Conservation (phyloP, 2,329 filamentous ascomycete genomes). For the Fusarium virguliforme region DNA sequence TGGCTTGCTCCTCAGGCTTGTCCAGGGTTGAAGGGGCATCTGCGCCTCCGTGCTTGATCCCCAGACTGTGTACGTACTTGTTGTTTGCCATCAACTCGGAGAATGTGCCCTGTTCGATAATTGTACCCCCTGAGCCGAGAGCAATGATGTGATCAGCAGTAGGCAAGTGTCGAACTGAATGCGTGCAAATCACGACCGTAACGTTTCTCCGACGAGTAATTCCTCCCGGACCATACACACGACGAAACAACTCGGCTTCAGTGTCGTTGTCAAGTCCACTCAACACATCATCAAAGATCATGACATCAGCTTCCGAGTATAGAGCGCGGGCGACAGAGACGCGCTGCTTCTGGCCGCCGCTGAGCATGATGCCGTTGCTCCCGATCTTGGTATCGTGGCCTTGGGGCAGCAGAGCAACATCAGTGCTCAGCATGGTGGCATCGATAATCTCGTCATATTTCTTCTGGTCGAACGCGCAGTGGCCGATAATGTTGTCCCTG, state of each 20-base stretch:
- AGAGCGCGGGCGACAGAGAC: slow-evolving; percentile 62
- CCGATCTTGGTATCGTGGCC: slow-evolving; percentile 60
- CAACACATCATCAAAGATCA: slow-evolving; percentile 65
- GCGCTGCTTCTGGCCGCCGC: slow-evolving; percentile 61
- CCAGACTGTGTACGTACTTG: slow-evolving; percentile 59
- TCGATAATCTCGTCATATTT: slow-evolving; percentile 57
- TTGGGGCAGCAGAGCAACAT: slow-evolving; percentile 53
- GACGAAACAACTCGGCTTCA: slow-evolving; percentile 60
- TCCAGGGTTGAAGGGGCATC: slow-evolving; percentile 9
- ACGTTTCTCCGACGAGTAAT: slow-evolving; percentile 57
- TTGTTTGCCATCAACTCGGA: slow-evolving; percentile 51
- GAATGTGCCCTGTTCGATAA: slow-evolving; percentile 61
- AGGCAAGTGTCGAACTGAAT: slow-evolving; percentile 54
- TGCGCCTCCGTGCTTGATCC: slow-evolving; percentile 48
- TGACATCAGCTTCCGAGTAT: slow-evolving; percentile 58
- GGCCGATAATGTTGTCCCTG: slow-evolving; percentile 59
- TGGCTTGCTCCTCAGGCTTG: not conserved
- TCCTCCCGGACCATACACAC: slow-evolving; percentile 60
- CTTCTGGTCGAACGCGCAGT: slow-evolving; percentile 50
- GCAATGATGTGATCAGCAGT: slow-evolving; percentile 65
- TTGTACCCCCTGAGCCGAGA: slow-evolving; percentile 58
- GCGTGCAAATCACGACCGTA: slow-evolving; percentile 61
- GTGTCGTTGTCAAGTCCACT: slow-evolving; percentile 64
- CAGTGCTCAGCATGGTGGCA: slow-evolving; percentile 54
- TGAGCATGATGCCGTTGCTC: slow-evolving; percentile 60